Base-by-base conservation (phyloP, 805 yeast species). In the Kodamaea neixiangensis region DNA sequence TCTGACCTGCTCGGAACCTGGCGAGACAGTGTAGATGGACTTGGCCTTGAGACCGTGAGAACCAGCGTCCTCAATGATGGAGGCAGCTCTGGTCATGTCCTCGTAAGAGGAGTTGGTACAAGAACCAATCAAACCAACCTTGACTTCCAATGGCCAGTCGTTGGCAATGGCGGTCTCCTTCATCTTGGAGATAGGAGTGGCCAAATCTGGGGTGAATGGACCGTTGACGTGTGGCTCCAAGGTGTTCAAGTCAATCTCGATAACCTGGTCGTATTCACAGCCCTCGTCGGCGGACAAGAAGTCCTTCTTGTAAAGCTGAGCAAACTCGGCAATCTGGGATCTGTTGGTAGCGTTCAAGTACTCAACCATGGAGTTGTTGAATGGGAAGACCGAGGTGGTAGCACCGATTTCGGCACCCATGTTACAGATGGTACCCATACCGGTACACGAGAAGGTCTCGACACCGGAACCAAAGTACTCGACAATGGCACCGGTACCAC, bases 331-430 rank as follows among this genome's bases (percentile, higher is more conserved):
- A 63, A 94, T 82, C 55, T 88, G 85, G 7, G 79, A 83, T 75
- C 99, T 83, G 58, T 83, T 83, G 34, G 99, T 94, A 42, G 96
- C 91, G 49, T 79, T 66, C 67, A 94, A 79, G 74, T 90, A 94
- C 59, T 89, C 79, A 61, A 75, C 78, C 77, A 87, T 90, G 48
- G 92, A 86, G 46, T 80, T 82, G 63, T 87, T 91, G 81, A 50
- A 93, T 56, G 99, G 99, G 90, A 94, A 94, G 51, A 89, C 83
- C 19, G 98, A 93, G 41, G 99, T 94, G 35, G 99, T 94, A 41
- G 99, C 99, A 72, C 99, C 99, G 52, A 94, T 91, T 76, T 94
- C 99, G 49, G 99, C 99, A 69, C 99, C 99, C 99, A 94, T 94
- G 74, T 94, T 94, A 81, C 98, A 93, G 70, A 94, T 93, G 54